Percentiles rank a stretch among this genome's conserved stretches.
These are phyloP conservation scores for Entomortierella chlamydospora DNA, from an alignment of 192 early-diverging fungal species.

Conservation along the genomic window DNA sequence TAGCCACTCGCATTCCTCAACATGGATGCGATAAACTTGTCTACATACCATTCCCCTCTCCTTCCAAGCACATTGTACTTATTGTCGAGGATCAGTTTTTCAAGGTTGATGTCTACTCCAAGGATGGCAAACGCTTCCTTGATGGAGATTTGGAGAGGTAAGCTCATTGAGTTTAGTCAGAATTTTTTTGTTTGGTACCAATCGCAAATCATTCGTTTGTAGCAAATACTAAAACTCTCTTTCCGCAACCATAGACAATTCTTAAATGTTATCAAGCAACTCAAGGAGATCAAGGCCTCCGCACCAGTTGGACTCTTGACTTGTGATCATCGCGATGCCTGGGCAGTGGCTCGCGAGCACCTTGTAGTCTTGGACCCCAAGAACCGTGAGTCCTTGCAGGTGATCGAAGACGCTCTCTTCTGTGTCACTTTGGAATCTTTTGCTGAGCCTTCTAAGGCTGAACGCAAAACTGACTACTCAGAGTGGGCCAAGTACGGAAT, in stretches of 20 bases:
- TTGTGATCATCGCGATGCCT: conserved; percentile 84
- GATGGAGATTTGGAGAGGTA: conserved; percentile 81
- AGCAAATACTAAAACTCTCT: no score
- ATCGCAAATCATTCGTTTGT: not conserved
- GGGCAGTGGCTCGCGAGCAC: conserved; percentile 78
- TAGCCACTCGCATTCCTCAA: conserved; percentile 85
- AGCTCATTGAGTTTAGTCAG: not conserved
- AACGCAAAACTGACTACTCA: conserved; percentile 57
- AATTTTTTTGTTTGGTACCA: not conserved
- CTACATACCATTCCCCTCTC: conserved; percentile 57
- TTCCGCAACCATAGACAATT: conserved; percentile 35
- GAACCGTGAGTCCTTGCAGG: conserved; percentile 68
- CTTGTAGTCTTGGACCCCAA: conserved; percentile 67
- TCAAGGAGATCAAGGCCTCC: conserved; percentile 64
- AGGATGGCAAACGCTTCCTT: conserved; percentile 64
- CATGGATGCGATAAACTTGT: conserved; percentile 77
- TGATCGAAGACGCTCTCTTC: conserved; percentile 82
- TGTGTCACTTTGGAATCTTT: conserved; percentile 75
- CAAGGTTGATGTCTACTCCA: conserved; percentile 73
- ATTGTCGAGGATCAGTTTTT: conserved; percentile 85
- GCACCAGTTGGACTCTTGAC: conserved; percentile 78
- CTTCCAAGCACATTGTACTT: conserved; percentile 72
- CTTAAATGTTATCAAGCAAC: conserved; percentile 58
- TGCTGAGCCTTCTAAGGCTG: conserved; percentile 37
- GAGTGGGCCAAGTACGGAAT: conserved; percentile 60